These are phyloP conservation scores for Talaromyces atroroseus DNA, from an alignment of 2,329 filamentous ascomycete genomes.

Conservation along the genomic window DNA sequence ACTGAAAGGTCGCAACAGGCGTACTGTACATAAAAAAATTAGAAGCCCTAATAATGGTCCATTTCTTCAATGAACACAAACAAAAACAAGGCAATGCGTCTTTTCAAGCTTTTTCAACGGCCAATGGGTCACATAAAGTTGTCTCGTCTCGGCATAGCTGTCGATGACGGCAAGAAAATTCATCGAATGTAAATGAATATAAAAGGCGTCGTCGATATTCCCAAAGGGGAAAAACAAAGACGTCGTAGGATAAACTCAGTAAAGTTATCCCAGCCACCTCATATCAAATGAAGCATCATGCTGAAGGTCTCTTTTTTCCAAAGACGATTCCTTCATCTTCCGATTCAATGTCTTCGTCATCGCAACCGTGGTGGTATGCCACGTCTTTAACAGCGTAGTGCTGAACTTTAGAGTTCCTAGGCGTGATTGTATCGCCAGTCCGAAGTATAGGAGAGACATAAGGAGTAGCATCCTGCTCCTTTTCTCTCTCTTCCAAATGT, in stretches of 20 bases:
- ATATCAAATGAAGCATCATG: background rate
- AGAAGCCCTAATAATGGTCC: background rate
- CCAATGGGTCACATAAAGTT: background rate
- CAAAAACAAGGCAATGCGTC: background rate
- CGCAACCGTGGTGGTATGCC: conserved; percentile 36
- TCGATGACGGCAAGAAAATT: background rate
- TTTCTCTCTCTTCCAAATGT: conserved; percentile 22
- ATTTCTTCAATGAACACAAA: background rate
- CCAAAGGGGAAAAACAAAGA: background rate
- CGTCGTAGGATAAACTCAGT: background rate
- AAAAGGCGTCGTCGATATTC: background rate
- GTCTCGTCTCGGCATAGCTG: background rate
- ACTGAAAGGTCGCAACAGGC: background rate
- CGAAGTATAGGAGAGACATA: conserved; percentile 36
- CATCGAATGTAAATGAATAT: background rate
- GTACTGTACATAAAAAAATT: conserved; percentile 9
- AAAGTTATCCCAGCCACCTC: background rate
- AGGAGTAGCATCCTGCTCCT: conserved; percentile 21
- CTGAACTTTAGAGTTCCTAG: conserved; percentile 19
- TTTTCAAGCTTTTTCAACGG: background rate
- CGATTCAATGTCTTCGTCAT: conserved; percentile 39
- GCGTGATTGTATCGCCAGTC: conserved; percentile 39
- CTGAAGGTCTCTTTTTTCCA: conserved; percentile 22
- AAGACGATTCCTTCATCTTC: conserved; percentile 40
- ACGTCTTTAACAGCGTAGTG: conserved; percentile 30